Percentiles rank a stretch among this genome's conserved stretches.
phyloP scores from a whole-genome alignment of 106 monocot genomes.

The Dendrobium officinale region DNA sequence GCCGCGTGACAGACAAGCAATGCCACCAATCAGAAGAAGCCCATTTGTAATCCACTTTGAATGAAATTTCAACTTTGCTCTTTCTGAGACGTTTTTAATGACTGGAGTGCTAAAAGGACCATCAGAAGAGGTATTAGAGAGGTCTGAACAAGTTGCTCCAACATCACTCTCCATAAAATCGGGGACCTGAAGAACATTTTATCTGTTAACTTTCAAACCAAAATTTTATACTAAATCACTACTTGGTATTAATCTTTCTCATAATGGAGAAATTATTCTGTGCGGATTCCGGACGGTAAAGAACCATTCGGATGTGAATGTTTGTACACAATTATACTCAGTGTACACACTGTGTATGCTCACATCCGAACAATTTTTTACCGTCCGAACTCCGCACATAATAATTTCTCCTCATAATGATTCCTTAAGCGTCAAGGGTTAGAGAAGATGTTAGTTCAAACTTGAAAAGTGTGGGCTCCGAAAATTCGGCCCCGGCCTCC shows the following conservation, averaged over 20 bases:
- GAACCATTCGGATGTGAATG: no score
- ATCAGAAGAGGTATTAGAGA: not conserved
- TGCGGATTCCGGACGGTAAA: no score
- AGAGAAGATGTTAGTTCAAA: no score
- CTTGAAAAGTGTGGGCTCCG: no score
- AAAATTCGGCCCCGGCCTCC: no score
- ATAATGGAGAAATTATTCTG: not conserved
- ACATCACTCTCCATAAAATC: conserved; percentile 27
- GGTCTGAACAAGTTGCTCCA: not conserved
- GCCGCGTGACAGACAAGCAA: conserved; percentile 67
- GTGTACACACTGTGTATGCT: no score
- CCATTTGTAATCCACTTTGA: conserved; percentile 70
- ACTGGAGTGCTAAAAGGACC: not conserved
- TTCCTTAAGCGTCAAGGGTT: no score
- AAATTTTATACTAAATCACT: not conserved
- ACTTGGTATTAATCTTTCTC: not conserved
- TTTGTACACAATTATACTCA: no score
- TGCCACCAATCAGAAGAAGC: conserved; percentile 63
- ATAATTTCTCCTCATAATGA: no score
- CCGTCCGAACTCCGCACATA: no score
- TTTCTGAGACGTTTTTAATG: not conserved
- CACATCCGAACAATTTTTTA: no score
- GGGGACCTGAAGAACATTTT: conserved; percentile 43
- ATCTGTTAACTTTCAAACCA: not conserved
- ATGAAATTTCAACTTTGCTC: conserved; percentile 10